Base-by-base conservation (phyloP, 306 rosid species). In the Citrullus colocynthis region DNA sequence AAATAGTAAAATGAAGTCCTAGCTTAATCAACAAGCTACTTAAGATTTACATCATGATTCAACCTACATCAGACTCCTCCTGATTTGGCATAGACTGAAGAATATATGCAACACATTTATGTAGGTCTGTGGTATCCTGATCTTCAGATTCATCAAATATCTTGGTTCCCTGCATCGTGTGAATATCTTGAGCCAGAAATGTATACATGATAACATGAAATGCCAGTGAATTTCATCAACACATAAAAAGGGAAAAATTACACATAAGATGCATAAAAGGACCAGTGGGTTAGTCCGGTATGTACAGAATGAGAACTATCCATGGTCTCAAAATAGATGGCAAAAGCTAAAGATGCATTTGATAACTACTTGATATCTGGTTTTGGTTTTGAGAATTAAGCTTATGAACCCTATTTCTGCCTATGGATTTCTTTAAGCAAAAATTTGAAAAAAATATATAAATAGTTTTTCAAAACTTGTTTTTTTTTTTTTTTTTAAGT, bases 101-200 rank as follows among this genome's bases (percentile, higher is more conserved):
- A 56, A 91, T 73, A 75, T 92, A 84, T 36, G 78, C 58, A n/a
- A 95, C 83, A 83, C 98, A 95, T 82, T 95, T 95, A 79, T 95
- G 92, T 80, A 95, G 87, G 87, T 95, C 99, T 6, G 99, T 90
- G 79, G 97, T 95, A 81, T 92, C 97, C 82, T 92, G 98, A 88
- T 95, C 98, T 5, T 95, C 81, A 78, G 99, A 92, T 80, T 89
- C 96, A 65, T 95, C 92, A 39, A 89, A 44, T 82, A 87, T 65
- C 85, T 88, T 16, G 32, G 98, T 89, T 80, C 99, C 99, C 99
- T 95, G 87, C 80, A 83, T 51, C 77, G 61, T 82, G 74, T 79
- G 55, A 86, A 74, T 62, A 71, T 59, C 84, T 76, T 57, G 54
- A 79, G 67, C 74, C 55, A 71, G 76, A 45, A 79, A 36, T 72